Percentiles rank a stretch among this genome's conserved stretches.
These are phyloP conservation scores for Magnaporthiopsis incrustans DNA, from an alignment of 2,329 filamentous ascomycete genomes.

Conservation along the genomic window DNA sequence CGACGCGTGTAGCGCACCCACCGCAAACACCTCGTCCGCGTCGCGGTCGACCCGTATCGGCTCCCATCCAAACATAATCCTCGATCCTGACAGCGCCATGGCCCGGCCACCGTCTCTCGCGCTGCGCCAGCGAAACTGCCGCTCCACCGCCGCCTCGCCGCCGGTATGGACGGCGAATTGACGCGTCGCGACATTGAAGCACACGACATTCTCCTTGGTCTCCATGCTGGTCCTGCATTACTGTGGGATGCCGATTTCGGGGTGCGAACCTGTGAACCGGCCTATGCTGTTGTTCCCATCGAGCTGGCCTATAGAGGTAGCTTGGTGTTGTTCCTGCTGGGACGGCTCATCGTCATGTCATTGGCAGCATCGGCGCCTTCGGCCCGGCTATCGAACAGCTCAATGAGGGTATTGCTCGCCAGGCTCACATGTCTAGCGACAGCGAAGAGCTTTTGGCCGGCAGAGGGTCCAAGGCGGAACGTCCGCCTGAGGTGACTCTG, in stretches of 20 bases:
- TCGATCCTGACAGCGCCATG: slow-evolving; percentile 10
- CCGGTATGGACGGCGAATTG: background rate
- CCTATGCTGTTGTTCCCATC: slow-evolving; percentile 5
- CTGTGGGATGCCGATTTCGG: slow-evolving; percentile 9
- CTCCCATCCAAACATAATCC: slow-evolving; percentile 16
- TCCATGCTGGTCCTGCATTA: background rate
- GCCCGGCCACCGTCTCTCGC: slow-evolving; percentile 15
- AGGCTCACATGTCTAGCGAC: slow-evolving; percentile 13
- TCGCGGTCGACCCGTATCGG: slow-evolving; percentile 15
- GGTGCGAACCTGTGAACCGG: slow-evolving; percentile 8
- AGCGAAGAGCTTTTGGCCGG: slow-evolving; percentile 14
- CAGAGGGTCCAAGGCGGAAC: slow-evolving; percentile 16
- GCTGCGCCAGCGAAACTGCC: slow-evolving; percentile 20
- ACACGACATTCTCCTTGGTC: background rate
- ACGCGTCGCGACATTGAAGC: background rate
- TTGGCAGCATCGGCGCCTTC: slow-evolving; percentile 8
- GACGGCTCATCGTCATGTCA: background rate
- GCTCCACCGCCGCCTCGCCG: background rate
- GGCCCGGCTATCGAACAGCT: slow-evolving; percentile 13
- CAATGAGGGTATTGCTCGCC: slow-evolving; percentile 12
- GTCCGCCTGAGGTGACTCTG: slow-evolving; percentile 9
- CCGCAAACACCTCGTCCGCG: slow-evolving; percentile 17
- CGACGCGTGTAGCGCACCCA: slow-evolving; percentile 13
- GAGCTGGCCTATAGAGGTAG: background rate
- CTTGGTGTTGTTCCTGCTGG: too few relatives aligned